These are phyloP conservation scores for Penicillium sp. DNA, from an alignment of 2,329 filamentous ascomycete genomes.

Conservation along the genomic window DNA sequence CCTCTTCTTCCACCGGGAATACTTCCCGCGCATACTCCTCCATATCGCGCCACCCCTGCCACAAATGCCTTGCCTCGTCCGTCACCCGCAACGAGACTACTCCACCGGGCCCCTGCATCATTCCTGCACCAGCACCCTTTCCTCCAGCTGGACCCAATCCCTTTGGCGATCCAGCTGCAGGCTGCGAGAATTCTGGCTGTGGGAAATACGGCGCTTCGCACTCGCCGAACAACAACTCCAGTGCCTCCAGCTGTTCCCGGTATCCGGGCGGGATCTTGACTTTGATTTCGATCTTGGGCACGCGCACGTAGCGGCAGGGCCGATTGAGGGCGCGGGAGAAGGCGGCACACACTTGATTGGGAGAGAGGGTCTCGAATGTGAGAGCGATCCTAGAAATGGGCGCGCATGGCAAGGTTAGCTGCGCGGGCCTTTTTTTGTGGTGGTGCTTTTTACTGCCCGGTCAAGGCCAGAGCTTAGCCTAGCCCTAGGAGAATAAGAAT, in stretches of 20 bases:
- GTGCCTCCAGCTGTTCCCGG: slow-evolving; percentile 75
- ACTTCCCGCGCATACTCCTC: slow-evolving; percentile 95
- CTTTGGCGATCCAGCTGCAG: slow-evolving; percentile 44
- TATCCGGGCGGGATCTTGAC: slow-evolving; percentile 88
- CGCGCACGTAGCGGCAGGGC: slow-evolving; percentile 75
- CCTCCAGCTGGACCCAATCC: slow-evolving; percentile 43
- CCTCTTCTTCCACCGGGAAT: slow-evolving; percentile 91
- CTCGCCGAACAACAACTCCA: slow-evolving; percentile 63
- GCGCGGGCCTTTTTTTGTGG: not conserved
- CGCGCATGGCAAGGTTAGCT: not conserved
- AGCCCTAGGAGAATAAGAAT: not conserved
- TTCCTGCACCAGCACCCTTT: slow-evolving; percentile 50
- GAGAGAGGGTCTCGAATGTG: slow-evolving; percentile 86
- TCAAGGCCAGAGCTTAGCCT: too few species aligned
- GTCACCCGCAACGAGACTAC: slow-evolving; percentile 68
- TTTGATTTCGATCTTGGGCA: slow-evolving; percentile 74
- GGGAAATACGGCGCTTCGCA: slow-evolving; percentile 66
- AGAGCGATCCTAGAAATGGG: slow-evolving; percentile 70
- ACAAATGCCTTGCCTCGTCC: slow-evolving; percentile 75
- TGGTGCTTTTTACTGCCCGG: not conserved
- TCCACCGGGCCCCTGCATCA: slow-evolving; percentile 57
- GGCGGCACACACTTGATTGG: slow-evolving; percentile 75
- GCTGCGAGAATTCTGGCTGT: slow-evolving; percentile 57
- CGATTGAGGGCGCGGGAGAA: slow-evolving; percentile 79
- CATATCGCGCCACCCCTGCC: slow-evolving; percentile 87